Conservation (phyloP, 768 basidiomycete genomes). For the Lentinula sp. region DNA sequence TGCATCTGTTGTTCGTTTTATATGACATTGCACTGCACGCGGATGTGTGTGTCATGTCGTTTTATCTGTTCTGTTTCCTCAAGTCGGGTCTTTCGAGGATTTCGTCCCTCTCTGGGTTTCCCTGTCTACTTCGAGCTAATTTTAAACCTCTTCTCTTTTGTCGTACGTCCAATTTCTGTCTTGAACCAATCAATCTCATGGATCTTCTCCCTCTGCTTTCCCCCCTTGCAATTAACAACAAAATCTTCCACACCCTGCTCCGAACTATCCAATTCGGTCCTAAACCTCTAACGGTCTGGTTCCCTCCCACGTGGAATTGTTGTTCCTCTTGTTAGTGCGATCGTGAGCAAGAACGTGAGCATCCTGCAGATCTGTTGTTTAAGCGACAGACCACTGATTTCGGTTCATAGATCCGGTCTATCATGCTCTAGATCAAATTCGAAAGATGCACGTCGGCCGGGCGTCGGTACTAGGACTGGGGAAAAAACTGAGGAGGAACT, state of each 20-base stretch:
- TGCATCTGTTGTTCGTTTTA: background rate
- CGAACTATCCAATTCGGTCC: slow-evolving; percentile 6
- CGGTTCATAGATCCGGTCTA: background rate
- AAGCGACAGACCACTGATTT: background rate
- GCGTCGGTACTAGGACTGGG: too few species aligned
- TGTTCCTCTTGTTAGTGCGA: slow-evolving; percentile 36
- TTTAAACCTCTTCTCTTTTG: background rate
- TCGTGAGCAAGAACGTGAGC: slow-evolving; percentile 70
- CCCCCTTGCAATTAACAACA: background rate
- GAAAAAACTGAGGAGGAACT: too few species aligned
- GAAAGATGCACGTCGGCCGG: too few species aligned
- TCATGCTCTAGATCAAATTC: slow-evolving; percentile 3
- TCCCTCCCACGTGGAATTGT: background rate
- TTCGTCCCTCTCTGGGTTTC: too few species aligned
- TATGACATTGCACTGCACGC: background rate
- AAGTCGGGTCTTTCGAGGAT: background rate
- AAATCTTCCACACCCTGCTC: slow-evolving; percentile 11
- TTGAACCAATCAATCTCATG: slow-evolving; percentile 7
- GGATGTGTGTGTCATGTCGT: background rate
- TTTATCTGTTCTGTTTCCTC: background rate
- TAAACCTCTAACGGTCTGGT: background rate
- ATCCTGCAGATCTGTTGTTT: background rate
- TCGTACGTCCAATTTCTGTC: slow-evolving; percentile 4
- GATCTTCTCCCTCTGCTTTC: slow-evolving; percentile 5
- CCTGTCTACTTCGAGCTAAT: background rate